phyloP scores from a whole-genome alignment of 495 filamentous ascomycete genomes.

The Niebla homalea region DNA sequence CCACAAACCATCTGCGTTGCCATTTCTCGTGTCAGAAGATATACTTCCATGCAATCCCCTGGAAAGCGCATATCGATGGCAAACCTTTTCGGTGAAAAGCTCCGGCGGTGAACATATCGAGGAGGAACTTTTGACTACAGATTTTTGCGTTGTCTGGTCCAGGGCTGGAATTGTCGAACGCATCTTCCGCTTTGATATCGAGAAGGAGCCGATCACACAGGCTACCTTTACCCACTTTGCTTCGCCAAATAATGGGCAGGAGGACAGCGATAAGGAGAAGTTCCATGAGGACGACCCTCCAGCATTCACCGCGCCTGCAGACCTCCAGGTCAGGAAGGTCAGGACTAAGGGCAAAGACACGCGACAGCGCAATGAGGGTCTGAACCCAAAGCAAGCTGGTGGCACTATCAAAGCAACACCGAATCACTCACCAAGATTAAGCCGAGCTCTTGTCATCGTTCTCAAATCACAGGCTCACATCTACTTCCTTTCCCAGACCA shows the following conservation, averaged over 20 bases:
- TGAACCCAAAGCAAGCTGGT: neutral
- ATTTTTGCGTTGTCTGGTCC: slow-evolving; percentile 81
- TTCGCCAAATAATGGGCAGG: neutral
- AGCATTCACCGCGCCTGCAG: neutral
- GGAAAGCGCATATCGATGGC: slow-evolving; percentile 59
- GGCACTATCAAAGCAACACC: neutral
- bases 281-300: neutral
- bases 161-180: slow-evolving; percentile 73
- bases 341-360: neutral
- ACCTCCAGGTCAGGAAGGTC: slow-evolving; percentile 5
- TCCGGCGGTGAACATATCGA: slow-evolving; percentile 36
- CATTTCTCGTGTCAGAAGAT: slow-evolving; percentile 69
- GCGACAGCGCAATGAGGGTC: neutral
- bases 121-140: slow-evolving; percentile 80
- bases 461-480: slow-evolving; percentile 88
- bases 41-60: slow-evolving; percentile 59
- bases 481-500: slow-evolving; percentile 78
- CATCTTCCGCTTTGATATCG: slow-evolving; percentile 73
- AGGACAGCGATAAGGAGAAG: neutral
- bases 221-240: slow-evolving; percentile 74
- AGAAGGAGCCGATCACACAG: slow-evolving; percentile 71
- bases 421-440: no score
- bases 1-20: slow-evolving; percentile 70
- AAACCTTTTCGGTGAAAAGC: slow-evolving; percentile 31
- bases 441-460: slow-evolving; percentile 70